These are phyloP conservation scores for Wallacemonas sp. DNA, from an alignment of 208 protist species.

Conservation along the genomic window DNA sequence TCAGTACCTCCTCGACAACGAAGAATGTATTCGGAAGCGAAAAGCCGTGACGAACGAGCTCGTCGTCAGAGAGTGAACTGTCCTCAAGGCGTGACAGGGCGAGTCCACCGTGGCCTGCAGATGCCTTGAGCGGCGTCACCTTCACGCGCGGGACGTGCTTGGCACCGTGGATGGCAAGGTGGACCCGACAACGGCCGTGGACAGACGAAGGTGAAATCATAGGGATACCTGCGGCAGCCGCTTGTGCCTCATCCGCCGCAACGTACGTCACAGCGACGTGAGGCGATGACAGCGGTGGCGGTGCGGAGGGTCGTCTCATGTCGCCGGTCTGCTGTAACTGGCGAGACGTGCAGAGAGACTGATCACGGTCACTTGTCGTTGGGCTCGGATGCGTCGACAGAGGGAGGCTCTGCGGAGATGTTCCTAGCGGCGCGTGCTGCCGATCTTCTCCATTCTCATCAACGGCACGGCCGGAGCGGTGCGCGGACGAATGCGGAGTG, in stretches of 20 bases:
- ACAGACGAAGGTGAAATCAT: neutral
- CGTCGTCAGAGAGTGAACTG: constrained; percentile 21
- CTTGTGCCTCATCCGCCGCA: neutral
- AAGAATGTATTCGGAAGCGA: constrained; percentile 59
- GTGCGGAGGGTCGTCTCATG: too few relatives aligned
- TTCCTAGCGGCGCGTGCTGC: too few relatives aligned
- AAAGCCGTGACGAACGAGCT: constrained; percentile 27
- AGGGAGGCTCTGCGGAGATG: too few relatives aligned
- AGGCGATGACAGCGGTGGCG: too few relatives aligned
- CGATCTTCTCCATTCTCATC: too few relatives aligned
- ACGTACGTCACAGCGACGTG: constrained; percentile 6
- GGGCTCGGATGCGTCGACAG: too few relatives aligned
- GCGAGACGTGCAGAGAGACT: too few relatives aligned
- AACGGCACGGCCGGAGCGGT: too few relatives aligned
- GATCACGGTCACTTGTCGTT: too few relatives aligned
- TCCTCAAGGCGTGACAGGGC: neutral
- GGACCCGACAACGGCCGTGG: constrained; percentile 33
- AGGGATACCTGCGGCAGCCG: neutral
- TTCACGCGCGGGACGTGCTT: constrained; percentile 59
- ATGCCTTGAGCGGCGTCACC: constrained; percentile 13
- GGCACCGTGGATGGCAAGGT: constrained; percentile 47
- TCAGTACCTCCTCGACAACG: constrained; percentile 75
- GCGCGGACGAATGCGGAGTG: too few relatives aligned
- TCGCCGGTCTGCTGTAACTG: too few relatives aligned
- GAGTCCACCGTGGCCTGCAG: neutral